Evolutionary conservation across 176 grass and related monocot species (phyloP).

Genomic region (Carex myosuroides): DNA sequence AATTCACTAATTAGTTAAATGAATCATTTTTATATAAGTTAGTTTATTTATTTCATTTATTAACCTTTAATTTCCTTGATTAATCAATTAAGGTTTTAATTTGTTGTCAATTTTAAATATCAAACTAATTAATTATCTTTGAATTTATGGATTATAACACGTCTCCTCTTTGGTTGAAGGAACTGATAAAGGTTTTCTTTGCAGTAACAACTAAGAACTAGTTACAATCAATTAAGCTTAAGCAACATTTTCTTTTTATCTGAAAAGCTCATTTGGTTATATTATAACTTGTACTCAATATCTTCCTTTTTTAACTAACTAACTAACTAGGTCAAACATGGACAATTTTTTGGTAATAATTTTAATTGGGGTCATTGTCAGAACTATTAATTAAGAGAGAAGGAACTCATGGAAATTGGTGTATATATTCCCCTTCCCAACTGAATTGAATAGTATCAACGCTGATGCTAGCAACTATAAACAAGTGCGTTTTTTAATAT

Average conservation of each 20-base stretch:
- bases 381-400: neutral
- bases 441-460: neutral
- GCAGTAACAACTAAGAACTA: neutral
- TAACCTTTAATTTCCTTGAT: too few relatives aligned
- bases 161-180: neutral
- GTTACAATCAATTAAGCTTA: neutral
- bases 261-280: neutral
- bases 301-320: neutral
- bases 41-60: too few relatives aligned
- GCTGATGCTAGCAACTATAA: neutral
- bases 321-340: neutral
- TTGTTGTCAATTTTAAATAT: too few relatives aligned
- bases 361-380: neutral
- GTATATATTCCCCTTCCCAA: neutral
- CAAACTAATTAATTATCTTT: too few relatives aligned
- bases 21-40: too few relatives aligned
- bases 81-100: too few relatives aligned
- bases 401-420: neutral
- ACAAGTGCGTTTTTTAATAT: neutral
- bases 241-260: neutral
- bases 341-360: neutral
- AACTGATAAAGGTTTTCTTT: neutral
- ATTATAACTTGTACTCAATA: neutral
- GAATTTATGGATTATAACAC: too few relatives aligned
- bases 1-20: too few relatives aligned